phyloP scores from a whole-genome alignment of 1,139 yeast species.

The Geotrichum restrictum region DNA sequence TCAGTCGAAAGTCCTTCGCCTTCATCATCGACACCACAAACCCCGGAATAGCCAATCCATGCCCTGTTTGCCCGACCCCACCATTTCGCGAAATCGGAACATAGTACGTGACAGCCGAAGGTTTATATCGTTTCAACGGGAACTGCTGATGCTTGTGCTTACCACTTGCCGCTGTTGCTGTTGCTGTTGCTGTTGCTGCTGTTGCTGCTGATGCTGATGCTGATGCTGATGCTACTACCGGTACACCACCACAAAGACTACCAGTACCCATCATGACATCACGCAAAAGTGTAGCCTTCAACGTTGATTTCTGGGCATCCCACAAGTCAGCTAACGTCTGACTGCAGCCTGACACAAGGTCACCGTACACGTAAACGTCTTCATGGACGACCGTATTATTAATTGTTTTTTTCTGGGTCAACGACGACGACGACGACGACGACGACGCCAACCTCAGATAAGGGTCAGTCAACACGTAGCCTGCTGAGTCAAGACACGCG shows the following conservation, averaged over 20 bases:
- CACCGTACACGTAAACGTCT: conserved; percentile 19
- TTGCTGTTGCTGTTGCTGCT: no score
- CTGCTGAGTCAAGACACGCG: conserved; percentile 15
- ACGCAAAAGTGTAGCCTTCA: conserved; percentile 15
- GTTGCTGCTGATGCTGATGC: no score
- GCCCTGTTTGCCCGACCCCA: conserved; percentile 18
- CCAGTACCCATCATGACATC: no score
- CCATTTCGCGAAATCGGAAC: conserved; percentile 21
- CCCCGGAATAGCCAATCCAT: conserved; percentile 18
- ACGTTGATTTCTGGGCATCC: conserved; percentile 13
- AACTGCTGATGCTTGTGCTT: no score
- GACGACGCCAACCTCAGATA: no score
- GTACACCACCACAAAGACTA: no score
- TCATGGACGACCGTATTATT: conserved; percentile 10
- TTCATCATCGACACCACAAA: conserved; percentile 19
- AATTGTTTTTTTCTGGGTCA: no score
- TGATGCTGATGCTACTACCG: no score
- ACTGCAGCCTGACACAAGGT: conserved; percentile 15
- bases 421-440: no score
- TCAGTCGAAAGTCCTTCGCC: conserved; percentile 15
- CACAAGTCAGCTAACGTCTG: conserved; percentile 18
- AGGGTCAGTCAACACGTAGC: conserved; percentile 19
- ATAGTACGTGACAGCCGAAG: conserved; percentile 11
- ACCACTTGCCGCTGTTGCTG: no score
- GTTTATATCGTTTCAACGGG: conserved; percentile 12